Conservation (phyloP, 768 basidiomycete genomes). For the Cytidiella melzeri region DNA sequence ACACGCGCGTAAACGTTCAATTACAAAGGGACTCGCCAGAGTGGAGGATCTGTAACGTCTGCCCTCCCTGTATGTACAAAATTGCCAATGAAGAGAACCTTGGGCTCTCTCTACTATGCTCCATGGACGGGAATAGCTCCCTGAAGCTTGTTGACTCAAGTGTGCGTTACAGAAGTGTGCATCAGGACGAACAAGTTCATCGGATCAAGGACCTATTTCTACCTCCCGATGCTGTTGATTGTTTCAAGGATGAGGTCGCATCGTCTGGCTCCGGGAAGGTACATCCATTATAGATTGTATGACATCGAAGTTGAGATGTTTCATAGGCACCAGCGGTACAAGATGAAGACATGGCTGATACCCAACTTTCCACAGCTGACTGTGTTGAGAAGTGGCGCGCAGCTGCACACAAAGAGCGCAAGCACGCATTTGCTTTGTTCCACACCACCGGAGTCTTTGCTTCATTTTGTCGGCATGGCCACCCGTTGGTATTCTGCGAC, state of each 20-base stretch:
- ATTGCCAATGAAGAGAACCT: constrained; percentile 15
- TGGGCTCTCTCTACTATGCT: too few species aligned
- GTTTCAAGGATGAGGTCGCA: constrained; percentile 18
- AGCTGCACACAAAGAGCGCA: constrained; percentile 13
- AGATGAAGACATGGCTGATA: too few species aligned
- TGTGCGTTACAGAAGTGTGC: neutral
- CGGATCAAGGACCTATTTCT: constrained; percentile 11
- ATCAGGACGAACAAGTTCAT: neutral
- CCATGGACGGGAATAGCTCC: too few species aligned
- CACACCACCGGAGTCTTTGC: constrained; percentile 18
- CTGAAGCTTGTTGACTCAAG: constrained; percentile 14
- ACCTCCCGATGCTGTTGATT: constrained; percentile 10
- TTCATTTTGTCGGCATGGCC: constrained; percentile 17
- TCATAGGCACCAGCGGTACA: too few species aligned
- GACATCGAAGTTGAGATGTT: too few species aligned
- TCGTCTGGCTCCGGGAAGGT: too few species aligned
- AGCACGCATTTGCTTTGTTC: constrained; percentile 20
- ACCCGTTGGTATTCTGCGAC: constrained; percentile 16
- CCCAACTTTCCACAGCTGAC: too few species aligned
- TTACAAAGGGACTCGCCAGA: constrained; percentile 15
- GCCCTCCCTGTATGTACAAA: constrained; percentile 23
- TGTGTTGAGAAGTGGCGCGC: too few species aligned
- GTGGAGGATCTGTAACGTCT: constrained; percentile 22
- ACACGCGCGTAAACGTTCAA: constrained; percentile 6
- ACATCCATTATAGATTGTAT: too few species aligned